Percentiles rank a stretch among this genome's conserved stretches.
Evolutionary conservation across 129 eudicot species (phyloP).

Genomic region (Escallonia herrerae): DNA sequence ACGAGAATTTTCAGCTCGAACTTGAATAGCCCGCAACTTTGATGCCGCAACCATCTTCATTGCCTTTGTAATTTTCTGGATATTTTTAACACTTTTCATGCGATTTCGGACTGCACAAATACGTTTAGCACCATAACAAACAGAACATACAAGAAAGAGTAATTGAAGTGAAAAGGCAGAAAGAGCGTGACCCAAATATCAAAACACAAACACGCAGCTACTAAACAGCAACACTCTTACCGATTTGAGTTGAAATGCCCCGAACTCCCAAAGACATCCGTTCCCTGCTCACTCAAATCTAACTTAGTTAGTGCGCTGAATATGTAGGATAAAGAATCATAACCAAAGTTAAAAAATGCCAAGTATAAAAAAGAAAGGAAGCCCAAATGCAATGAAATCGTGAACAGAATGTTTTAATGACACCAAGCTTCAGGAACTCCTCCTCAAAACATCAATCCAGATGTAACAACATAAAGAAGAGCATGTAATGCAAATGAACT

Average conservation of each 20-base stretch:
- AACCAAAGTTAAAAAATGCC: too few species aligned
- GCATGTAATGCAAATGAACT: too few species aligned
- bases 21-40: slow-evolving; percentile 88
- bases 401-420: neutral
- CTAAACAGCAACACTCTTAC: slow-evolving; percentile 31
- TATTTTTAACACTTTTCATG: slow-evolving; percentile 88
- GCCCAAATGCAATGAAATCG: neutral
- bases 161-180: neutral
- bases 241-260: slow-evolving; percentile 82
- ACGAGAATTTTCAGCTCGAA: slow-evolving; percentile 92
- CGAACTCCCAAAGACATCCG: slow-evolving; percentile 69
- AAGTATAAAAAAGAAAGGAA: neutral
- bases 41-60: slow-evolving; percentile 99
- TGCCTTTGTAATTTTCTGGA: slow-evolving; percentile 99
- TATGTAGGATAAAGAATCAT: neutral
- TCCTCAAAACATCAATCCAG: neutral
- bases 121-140: slow-evolving; percentile 5
- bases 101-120: slow-evolving; percentile 72
- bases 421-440: neutral
- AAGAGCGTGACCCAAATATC: neutral
- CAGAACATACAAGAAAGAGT: neutral
- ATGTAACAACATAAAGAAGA: neutral
- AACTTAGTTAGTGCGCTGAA: neutral
- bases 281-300: slow-evolving; percentile 44
- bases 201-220: neutral